phyloP scores from a whole-genome alignment of 306 rosid species.

The Bauhinia variegata region DNA sequence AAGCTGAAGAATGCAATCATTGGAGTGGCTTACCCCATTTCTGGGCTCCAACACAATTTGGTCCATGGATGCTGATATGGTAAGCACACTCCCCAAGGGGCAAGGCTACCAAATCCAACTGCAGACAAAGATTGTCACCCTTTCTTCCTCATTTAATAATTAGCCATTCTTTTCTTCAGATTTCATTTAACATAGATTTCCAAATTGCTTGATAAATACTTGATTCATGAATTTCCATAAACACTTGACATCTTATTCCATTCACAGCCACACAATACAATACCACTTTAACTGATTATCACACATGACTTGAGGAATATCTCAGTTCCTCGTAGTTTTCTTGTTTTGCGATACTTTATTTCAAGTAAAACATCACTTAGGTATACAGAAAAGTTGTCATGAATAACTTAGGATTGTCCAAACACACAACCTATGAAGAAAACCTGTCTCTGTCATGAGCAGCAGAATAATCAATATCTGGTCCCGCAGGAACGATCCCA shows the following conservation, averaged over 20 bases:
- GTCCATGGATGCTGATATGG: slow-evolving; percentile 49
- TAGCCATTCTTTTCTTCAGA: too few relatives aligned
- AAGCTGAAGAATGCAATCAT: slow-evolving; percentile 57
- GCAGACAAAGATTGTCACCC: neutral
- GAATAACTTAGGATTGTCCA: slow-evolving; percentile 10
- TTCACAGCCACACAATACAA: neutral
- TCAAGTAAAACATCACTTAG: slow-evolving; percentile 5
- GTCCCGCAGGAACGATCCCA: slow-evolving; percentile 76
- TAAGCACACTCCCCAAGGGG: slow-evolving; percentile 47
- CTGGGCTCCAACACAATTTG: slow-evolving; percentile 54
- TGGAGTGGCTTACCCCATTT: slow-evolving; percentile 30
- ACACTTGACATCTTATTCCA: neutral
- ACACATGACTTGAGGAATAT: neutral
- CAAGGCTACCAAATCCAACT: neutral
- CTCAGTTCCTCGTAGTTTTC: neutral
- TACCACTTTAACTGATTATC: neutral
- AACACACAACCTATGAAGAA: slow-evolving; percentile 44
- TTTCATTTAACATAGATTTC: too few relatives aligned
- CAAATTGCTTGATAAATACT: too few relatives aligned
- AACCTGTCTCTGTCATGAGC: slow-evolving; percentile 78
- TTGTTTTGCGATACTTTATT: slow-evolving; percentile 16
- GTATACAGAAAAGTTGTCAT: slow-evolving; percentile 3
- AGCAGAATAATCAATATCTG: slow-evolving; percentile 65
- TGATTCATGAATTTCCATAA: neutral
- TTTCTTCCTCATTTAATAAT: too few relatives aligned